Conservation (phyloP, 768 basidiomycete genomes). For the Amanita phalloides region DNA sequence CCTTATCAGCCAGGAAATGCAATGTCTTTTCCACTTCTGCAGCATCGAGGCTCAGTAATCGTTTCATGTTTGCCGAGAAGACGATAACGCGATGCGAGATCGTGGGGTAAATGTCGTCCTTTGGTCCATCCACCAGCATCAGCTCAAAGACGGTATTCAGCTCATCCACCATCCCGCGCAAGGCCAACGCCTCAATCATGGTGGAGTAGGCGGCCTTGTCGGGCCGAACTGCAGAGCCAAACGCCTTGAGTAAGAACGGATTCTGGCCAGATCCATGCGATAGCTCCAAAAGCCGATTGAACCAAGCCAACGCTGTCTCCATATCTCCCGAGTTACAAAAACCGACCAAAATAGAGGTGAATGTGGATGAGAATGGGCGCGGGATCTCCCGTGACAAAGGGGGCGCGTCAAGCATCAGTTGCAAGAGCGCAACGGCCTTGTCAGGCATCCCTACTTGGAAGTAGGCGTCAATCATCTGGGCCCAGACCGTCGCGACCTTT, state of each 20-base stretch:
- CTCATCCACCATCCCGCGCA: slow-evolving; percentile 35
- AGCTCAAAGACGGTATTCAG: slow-evolving; percentile 44
- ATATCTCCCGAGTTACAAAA: slow-evolving; percentile 57
- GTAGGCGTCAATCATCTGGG: slow-evolving; percentile 67
- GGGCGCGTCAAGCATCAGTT: slow-evolving; percentile 54
- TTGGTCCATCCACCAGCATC: slow-evolving; percentile 22
- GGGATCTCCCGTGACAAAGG: slow-evolving; percentile 34
- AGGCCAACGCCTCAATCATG: slow-evolving; percentile 50
- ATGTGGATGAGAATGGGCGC: slow-evolving; percentile 51
- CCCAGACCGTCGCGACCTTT: slow-evolving; percentile 34
- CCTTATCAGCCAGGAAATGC: slow-evolving; percentile 11
- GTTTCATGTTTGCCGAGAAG: slow-evolving; percentile 24
- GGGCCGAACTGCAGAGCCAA: slow-evolving; percentile 34
- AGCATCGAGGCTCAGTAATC: background rate
- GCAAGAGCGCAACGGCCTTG: slow-evolving; percentile 54
- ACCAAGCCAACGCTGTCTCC: slow-evolving; percentile 60
- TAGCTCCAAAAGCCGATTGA: slow-evolving; percentile 47
- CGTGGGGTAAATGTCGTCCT: slow-evolving; percentile 23
- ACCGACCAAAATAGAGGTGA: slow-evolving; percentile 49
- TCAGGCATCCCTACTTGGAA: slow-evolving; percentile 54
- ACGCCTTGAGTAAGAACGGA: slow-evolving; percentile 19
- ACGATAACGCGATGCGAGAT: slow-evolving; percentile 30
- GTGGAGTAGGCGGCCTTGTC: slow-evolving; percentile 40
- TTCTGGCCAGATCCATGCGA: slow-evolving; percentile 10
- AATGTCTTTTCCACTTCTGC: slow-evolving; percentile 9